Base-by-base conservation (phyloP, 2,329 filamentous ascomycete genomes). In the Endoconidiophora polonica region DNA sequence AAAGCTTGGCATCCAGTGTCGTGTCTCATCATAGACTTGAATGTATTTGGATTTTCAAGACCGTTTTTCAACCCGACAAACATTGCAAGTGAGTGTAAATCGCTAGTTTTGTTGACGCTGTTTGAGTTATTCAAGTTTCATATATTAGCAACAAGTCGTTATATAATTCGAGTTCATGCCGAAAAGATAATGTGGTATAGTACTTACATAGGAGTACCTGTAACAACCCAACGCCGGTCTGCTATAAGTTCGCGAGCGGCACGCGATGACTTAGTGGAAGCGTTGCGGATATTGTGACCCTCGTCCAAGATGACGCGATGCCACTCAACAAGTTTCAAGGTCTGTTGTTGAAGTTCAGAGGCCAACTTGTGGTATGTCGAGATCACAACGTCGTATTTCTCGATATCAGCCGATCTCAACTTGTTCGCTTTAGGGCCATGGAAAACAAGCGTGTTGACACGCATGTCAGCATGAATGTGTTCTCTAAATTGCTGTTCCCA, bases 341-440 rank as follows among this genome's bases (percentile, higher is more conserved):
- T 43, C 4, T 66, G 22, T 29, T 23, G 14, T 23, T 12, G 39
- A 14, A 47, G 69, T 56, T 93, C 86, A 33, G 70, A 71, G 3
- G 74, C 74, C 45, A 94, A 66, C 36, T 81, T 86, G 29, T 85
- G 83, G 59, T 94, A 94, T 46, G 83, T 91, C 1, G 86, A 90
- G 56, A 94, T 77, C 16, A 94, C 78, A 22, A 94, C 76, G 59
- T 88, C 77, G 57, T 82, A 83, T 16, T 77, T 64, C 49, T 68
- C 63, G 44, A 94, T 70, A 9, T 83, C 74, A 7, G 67, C 58
- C 2, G 65, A 67, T 48, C 74, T 72, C 50, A 72, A 66, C 55
- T 76, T 70, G 56, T 71, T 33, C 71, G 29, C 29, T 22, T 48
- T 48, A 26, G 56, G 66, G 0, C 83, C 83, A 59, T 94, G 85